Conservation (phyloP, 23 red algal genomes). For the Gracilaria gracilis region DNA sequence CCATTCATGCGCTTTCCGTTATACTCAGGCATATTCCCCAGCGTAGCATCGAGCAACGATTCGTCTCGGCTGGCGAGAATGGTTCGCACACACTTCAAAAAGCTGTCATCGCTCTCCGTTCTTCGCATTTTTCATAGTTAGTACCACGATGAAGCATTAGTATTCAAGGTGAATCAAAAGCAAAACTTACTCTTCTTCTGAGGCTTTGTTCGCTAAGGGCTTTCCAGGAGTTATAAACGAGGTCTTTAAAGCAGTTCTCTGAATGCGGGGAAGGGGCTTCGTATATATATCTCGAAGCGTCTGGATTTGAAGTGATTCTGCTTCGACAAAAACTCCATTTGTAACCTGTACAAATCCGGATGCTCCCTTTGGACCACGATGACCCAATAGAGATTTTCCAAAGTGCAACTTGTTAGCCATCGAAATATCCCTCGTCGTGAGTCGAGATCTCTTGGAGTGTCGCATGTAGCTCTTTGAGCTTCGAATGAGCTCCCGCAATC, state of each 20-base stretch:
- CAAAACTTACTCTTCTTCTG: neutral
- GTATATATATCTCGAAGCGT: neutral
- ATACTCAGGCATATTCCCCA: neutral
- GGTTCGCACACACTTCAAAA: neutral
- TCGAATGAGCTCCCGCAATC: slow-evolving; percentile 84
- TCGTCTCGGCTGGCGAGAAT: slow-evolving; percentile 15
- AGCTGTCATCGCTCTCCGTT: neutral
- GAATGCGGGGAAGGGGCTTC: neutral
- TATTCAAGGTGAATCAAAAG: neutral
- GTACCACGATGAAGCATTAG: neutral
- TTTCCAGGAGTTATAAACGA: neutral
- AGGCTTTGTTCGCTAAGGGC: neutral
- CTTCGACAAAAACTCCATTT: slow-evolving; percentile 32
- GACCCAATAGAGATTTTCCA: slow-evolving; percentile 8
- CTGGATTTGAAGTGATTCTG: neutral
- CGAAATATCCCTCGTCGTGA: slow-evolving; percentile 73
- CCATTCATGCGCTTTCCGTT: neutral
- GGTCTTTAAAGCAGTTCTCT: neutral
- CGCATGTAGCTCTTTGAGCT: slow-evolving; percentile 91
- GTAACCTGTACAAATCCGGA: slow-evolving; percentile 13
- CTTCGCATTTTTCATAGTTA: neutral
- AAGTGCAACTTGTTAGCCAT: slow-evolving; percentile 41
- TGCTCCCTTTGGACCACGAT: neutral
- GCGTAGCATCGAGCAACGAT: neutral
- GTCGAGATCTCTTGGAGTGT: slow-evolving; percentile 82